Evolutionary conservation across 2,329 filamentous ascomycete species (phyloP).

Genomic region (Exophiala sp.): DNA sequence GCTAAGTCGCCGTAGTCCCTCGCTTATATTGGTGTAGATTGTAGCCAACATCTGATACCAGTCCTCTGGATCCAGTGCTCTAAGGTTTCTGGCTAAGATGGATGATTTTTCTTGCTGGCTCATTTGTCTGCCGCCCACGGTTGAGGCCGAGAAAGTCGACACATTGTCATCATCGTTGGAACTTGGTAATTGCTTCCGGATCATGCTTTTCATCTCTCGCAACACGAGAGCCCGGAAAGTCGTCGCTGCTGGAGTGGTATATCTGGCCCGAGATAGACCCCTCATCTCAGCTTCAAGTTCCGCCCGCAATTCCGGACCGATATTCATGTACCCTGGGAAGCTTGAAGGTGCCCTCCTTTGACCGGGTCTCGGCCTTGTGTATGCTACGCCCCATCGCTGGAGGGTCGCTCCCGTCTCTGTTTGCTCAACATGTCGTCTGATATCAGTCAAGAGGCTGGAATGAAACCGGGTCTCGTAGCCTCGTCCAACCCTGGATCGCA

Average conservation of each 20-base stretch:
- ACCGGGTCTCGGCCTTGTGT: conserved; percentile 62
- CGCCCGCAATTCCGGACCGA: conserved; percentile 63
- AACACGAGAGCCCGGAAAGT: conserved; percentile 78
- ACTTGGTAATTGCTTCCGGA: conserved; percentile 78
- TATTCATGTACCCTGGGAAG: conserved; percentile 72
- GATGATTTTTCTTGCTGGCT: conserved; percentile 85
- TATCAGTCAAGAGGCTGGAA: conserved; percentile 67
- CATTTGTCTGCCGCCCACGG: conserved; percentile 60
- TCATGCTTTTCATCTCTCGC: conserved; percentile 78
- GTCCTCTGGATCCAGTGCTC: conserved; percentile 74
- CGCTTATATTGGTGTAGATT: conserved; percentile 81
- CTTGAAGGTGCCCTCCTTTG: conserved; percentile 61
- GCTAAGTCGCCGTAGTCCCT: conserved; percentile 75
- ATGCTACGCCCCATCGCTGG: conserved; percentile 75
- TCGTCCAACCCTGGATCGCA: conserved; percentile 77
- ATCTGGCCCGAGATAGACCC: conserved; percentile 73
- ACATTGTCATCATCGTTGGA: conserved; percentile 91
- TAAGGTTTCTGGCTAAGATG: conserved; percentile 78
- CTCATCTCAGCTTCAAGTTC: conserved; percentile 65
- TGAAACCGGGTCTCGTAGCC: conserved; percentile 79
- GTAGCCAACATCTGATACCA: conserved; percentile 75
- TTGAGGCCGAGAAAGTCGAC: conserved; percentile 80
- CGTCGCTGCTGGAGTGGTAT: conserved; percentile 73
- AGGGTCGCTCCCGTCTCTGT: conserved; percentile 69
- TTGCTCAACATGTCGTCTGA: conserved; percentile 70